Evolutionary conservation across 768 basidiomycete genomes (phyloP).

Genomic region (Panellus pusillus): DNA sequence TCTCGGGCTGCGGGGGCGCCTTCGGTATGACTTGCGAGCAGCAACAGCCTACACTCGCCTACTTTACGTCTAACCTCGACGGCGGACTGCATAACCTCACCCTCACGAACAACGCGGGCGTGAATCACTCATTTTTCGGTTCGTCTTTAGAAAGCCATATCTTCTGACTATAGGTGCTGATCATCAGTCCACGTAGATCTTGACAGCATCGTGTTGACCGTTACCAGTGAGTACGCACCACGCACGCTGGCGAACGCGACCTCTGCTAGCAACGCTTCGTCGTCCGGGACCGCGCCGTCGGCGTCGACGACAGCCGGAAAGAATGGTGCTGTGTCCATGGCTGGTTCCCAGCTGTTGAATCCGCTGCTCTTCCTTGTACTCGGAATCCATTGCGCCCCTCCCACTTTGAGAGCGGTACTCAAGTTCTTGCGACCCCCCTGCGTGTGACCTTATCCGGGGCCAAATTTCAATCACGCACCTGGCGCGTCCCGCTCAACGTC

Average conservation of each 20-base stretch:
- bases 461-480: too few relatives aligned
- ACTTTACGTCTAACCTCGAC: constrained; percentile 43
- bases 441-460: too few relatives aligned
- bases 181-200: constrained; percentile 31
- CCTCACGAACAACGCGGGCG: constrained; percentile 41
- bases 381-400: background rate
- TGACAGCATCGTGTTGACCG: constrained; percentile 44
- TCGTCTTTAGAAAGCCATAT: background rate
- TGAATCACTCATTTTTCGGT: constrained; percentile 48
- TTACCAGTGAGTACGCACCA: constrained; percentile 42
- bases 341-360: background rate
- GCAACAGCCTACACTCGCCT: constrained; percentile 42
- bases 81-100: constrained; percentile 37
- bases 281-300: background rate
- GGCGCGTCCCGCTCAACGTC: too few relatives aligned
- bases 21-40: constrained; percentile 48
- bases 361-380: background rate
- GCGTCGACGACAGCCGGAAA: background rate
- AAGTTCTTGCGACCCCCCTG: too few relatives aligned
- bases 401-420: background rate
- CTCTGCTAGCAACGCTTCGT: background rate
- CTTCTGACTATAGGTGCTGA: background rate
- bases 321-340: background rate
- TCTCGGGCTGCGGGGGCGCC: constrained; percentile 48
- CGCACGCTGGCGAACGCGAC: constrained; percentile 28